Base-by-base conservation (phyloP, 768 basidiomycete genomes). In the Sistotremastrum suecicum region DNA sequence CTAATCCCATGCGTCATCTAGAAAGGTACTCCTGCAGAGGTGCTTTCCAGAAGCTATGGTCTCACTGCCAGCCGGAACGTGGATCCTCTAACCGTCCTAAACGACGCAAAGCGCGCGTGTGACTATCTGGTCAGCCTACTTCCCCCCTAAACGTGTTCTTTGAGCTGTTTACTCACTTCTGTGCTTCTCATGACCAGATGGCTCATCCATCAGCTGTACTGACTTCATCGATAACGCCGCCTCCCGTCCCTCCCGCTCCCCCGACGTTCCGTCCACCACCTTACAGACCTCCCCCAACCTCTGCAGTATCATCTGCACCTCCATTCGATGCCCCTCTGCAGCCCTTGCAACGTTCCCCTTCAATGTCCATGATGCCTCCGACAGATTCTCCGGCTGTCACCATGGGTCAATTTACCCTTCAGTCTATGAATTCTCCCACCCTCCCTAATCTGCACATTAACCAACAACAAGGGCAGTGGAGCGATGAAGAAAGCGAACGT, bases 11-110 rank as follows among this genome's bases (percentile, higher is more conserved):
- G 31, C 30, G 30, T 37, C n/a, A n/a, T 20, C 33, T 50, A 75
- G 70, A 66, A 64, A 44, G 70, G 7, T 66, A 45, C 85, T 0
- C 71, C 80, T 37, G 75, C 83, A 5, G 58, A 82, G 48, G 83
- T 87, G 12, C 70, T 87, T 39, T 78, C 83, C 2, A 85, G 87
- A 59, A 84, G 80, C 54, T 88, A 86, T 58, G 77, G 80, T 51
- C 74, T 80, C 69, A 80, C 80, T 4, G 74, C 79, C 5, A 66
- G 67, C 8, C 71, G 66, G 48, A 82, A 81, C 51, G 71, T 86
- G 9, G 84, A 88, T 52, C 84, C 84, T 4, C 53, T 88, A 39
- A 63, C 65, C 45, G 79, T 88, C 75, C 70, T 88, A 3, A 71
- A 60, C 34, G 85, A 87, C 44, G 85, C 84, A 5, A 86, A 84